Percentiles rank a stretch among this genome's conserved stretches.
These are phyloP conservation scores for Pisolithus orientalis DNA, from an alignment of 768 basidiomycete species.

Conservation along the genomic window DNA sequence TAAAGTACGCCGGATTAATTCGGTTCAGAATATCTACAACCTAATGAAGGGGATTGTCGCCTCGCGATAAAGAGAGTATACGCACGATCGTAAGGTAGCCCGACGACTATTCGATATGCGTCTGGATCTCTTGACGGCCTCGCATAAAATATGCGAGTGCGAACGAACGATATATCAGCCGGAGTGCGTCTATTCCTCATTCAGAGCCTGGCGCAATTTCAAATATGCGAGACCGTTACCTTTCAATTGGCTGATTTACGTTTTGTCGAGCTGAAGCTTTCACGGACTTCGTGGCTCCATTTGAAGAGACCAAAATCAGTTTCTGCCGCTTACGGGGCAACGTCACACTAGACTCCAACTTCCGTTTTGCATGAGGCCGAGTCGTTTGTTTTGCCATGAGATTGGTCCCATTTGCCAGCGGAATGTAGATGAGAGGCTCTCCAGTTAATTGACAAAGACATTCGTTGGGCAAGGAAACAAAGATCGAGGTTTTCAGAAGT, in stretches of 20 bases:
- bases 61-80: background rate
- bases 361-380: constrained; percentile 8
- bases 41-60: background rate
- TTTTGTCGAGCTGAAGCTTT: constrained; percentile 4
- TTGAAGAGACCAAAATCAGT: constrained; percentile 2
- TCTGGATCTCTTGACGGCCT: constrained; percentile 49
- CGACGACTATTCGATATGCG: constrained; percentile 47
- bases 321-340: constrained; percentile 25
- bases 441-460: constrained; percentile 85
- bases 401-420: constrained; percentile 15
- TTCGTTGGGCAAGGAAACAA: constrained; percentile 72
- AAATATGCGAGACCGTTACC: constrained; percentile 5
- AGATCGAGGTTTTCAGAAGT: constrained; percentile 68
- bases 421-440: constrained; percentile 48
- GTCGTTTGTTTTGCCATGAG: constrained; percentile 7
- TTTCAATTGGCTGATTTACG: constrained; percentile 13
- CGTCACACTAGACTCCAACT: constrained; percentile 13
- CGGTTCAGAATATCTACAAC: constrained; percentile 59
- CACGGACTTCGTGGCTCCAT: background rate
- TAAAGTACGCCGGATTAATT: constrained; percentile 40
- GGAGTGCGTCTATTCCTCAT: constrained; percentile 34
- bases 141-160: constrained; percentile 63
- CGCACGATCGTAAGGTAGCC: constrained; percentile 66
- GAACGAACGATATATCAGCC: constrained; percentile 45
- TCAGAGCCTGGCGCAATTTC: background rate